Percentiles rank a stretch among this genome's conserved stretches.
phyloP scores from a whole-genome alignment of 2,329 filamentous ascomycete species.

The Grosmannia serpens region DNA sequence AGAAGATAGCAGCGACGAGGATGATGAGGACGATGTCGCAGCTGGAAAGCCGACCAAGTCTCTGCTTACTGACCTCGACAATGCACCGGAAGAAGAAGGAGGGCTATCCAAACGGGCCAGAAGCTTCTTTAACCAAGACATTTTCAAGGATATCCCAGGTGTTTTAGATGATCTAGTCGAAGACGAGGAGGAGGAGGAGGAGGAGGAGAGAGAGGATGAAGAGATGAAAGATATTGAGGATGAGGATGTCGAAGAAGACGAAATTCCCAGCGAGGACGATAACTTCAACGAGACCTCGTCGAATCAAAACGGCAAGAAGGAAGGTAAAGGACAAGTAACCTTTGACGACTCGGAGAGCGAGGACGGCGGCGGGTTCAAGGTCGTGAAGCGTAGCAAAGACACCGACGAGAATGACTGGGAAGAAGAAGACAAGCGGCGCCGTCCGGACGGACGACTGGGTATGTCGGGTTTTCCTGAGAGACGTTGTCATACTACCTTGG shows the following conservation, averaged over 20 bases:
- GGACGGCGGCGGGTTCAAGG: constrained; percentile 38
- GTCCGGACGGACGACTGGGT: constrained; percentile 52
- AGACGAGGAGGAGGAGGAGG: neutral
- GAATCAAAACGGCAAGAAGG: neutral
- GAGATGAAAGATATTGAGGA: neutral
- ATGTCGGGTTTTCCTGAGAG: constrained; percentile 9
- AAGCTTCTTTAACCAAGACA: constrained; percentile 87
- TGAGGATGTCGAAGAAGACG: constrained; percentile 1
- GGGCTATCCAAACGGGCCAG: constrained; percentile 76
- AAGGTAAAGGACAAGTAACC: neutral
- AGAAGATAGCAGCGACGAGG: constrained; percentile 49
- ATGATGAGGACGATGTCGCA: constrained; percentile 39
- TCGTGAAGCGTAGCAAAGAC: constrained; percentile 37
- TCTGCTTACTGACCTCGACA: constrained; percentile 52
- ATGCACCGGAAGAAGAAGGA: constrained; percentile 33
- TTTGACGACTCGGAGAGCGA: constrained; percentile 19
- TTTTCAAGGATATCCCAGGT: constrained; percentile 75
- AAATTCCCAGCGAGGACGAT: neutral
- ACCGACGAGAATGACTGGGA: constrained; percentile 45
- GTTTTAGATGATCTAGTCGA: constrained; percentile 42
- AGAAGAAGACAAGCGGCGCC: constrained; percentile 47
- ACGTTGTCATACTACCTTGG: too few species aligned
- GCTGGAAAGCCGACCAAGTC: constrained; percentile 31
- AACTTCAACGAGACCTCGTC: neutral
- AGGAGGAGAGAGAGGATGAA: neutral